These are phyloP conservation scores for Euphorbia celastroides DNA, from an alignment of 441 rosid species.

Conservation along the genomic window DNA sequence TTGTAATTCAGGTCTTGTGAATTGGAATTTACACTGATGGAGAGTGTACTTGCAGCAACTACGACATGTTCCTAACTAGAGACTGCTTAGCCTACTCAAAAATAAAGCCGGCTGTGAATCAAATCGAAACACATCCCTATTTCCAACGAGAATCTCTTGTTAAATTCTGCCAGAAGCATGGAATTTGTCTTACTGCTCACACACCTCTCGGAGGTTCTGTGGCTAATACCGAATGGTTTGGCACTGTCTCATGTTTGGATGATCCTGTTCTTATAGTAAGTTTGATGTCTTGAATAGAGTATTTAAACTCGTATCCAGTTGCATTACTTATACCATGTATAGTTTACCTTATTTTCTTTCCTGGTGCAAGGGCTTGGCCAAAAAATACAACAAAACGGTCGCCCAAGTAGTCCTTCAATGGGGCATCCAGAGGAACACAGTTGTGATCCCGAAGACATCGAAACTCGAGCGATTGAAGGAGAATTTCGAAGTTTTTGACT, in stretches of 20 bases:
- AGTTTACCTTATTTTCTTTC: neutral
- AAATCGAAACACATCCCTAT: slow-evolving; percentile 87
- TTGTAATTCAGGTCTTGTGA: neutral
- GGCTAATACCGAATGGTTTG: slow-evolving; percentile 78
- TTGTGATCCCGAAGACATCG: slow-evolving; percentile 75
- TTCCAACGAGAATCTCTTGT: slow-evolving; percentile 92
- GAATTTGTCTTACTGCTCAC: slow-evolving; percentile 75
- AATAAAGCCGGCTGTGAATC: slow-evolving; percentile 93
- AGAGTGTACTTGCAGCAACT: slow-evolving; percentile 36
- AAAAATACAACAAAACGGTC: slow-evolving; percentile 67
- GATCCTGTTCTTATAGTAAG: slow-evolving; percentile 63
- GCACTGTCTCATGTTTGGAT: slow-evolving; percentile 70
- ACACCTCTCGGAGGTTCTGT: slow-evolving; percentile 86
- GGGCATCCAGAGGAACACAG: slow-evolving; percentile 82
- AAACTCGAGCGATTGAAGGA: slow-evolving; percentile 66
- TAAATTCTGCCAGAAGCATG: slow-evolving; percentile 88
- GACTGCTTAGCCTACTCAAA: slow-evolving; percentile 92
- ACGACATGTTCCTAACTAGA: slow-evolving; percentile 74
- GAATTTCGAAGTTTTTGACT: slow-evolving; percentile 61
- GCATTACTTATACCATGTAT: neutral
- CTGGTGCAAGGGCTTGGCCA: slow-evolving; percentile 50
- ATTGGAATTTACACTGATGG: no score
- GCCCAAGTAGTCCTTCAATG: slow-evolving; percentile 79
- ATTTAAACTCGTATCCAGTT: neutral
- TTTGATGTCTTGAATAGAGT: neutral